Evolutionary conservation across 139 green algal genomes (phyloP).

Genomic region (Chara braunii): DNA sequence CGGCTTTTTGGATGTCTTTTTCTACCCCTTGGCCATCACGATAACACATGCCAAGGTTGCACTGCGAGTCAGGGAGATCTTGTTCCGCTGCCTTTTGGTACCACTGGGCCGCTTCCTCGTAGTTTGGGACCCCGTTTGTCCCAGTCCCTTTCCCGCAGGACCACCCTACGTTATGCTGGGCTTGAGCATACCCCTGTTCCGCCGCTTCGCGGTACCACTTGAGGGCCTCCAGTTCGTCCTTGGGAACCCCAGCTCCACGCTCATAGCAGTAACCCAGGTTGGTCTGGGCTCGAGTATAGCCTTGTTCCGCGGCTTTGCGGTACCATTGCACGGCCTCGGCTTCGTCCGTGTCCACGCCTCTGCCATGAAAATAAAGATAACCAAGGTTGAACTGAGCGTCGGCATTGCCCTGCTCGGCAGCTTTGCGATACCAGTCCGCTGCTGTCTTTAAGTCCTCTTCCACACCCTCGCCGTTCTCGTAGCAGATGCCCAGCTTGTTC

Average conservation of each 20-base stretch:
- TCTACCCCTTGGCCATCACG: conserved; percentile 17
- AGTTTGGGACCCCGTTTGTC: too few species aligned
- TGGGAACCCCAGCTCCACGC: background rate
- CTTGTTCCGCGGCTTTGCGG: conserved; percentile 13
- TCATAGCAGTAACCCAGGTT: background rate
- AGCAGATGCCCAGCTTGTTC: conserved; percentile 31
- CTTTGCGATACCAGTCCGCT: conserved; percentile 27
- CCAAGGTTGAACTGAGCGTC: conserved; percentile 22
- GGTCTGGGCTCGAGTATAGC: background rate
- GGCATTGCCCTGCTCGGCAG: conserved; percentile 28
- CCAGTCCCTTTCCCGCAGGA: too few species aligned
- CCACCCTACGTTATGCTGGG: background rate
- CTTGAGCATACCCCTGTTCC: conserved; percentile 20
- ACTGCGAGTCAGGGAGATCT: conserved; percentile 3
- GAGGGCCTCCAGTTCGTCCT: conserved; percentile 24
- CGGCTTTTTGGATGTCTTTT: conserved; percentile 27
- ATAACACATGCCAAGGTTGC: conserved; percentile 35
- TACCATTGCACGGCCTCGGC: conserved; percentile 12
- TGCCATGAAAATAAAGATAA: conserved; percentile 11
- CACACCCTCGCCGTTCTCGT: conserved; percentile 24
- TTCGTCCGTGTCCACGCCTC: conserved; percentile 13
- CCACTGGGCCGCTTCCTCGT: too few species aligned
- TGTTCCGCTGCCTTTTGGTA: conserved; percentile 1
- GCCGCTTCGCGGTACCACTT: conserved; percentile 35
- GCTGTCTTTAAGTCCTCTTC: conserved; percentile 22